A percentile compares a stretch with the other conserved stretches of the same genome.
Evolutionary conservation across 164 flowering plant species (phyloP).

Genomic region (Taxillus chinensis): DNA sequence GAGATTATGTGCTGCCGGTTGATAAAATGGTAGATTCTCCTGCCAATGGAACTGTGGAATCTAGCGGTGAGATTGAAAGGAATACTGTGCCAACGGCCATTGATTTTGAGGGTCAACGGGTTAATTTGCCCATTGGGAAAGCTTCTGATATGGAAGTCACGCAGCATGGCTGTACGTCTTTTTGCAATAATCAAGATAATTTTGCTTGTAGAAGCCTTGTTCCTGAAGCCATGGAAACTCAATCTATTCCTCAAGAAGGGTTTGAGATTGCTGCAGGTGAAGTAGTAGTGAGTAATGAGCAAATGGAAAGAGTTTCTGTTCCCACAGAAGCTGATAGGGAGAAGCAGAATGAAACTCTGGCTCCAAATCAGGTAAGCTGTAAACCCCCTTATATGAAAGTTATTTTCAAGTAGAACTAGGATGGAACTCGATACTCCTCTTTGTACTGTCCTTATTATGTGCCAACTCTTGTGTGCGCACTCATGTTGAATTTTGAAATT

Average conservation of each 20-base stretch:
- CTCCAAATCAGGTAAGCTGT: too few relatives aligned
- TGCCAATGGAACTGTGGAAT: constrained; percentile 2
- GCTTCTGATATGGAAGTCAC: background rate
- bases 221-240: background rate
- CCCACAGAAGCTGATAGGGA: background rate
- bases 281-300: constrained; percentile 1
- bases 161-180: background rate
- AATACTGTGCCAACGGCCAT: background rate
- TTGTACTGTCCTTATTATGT: too few relatives aligned
- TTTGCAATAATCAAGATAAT: constrained; percentile 1
- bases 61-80: background rate
- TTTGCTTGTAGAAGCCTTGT: background rate
- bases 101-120: background rate
- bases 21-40: constrained; percentile 3
- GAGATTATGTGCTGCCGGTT: constrained; percentile 6
- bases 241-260: background rate
- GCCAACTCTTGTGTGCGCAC: too few relatives aligned
- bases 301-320: constrained; percentile 3
- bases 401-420: too few relatives aligned
- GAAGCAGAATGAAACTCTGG: background rate
- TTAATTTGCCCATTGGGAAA: background rate
- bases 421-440: too few relatives aligned
- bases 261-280: constrained; percentile 11
- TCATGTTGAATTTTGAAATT: too few relatives aligned
- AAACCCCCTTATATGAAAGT: too few relatives aligned